Evolutionary conservation across 805 yeast genomes (phyloP), one percentile per base, ranked within the genome.

Genomic region (Cyberlindnera subsufficiens): DNA sequence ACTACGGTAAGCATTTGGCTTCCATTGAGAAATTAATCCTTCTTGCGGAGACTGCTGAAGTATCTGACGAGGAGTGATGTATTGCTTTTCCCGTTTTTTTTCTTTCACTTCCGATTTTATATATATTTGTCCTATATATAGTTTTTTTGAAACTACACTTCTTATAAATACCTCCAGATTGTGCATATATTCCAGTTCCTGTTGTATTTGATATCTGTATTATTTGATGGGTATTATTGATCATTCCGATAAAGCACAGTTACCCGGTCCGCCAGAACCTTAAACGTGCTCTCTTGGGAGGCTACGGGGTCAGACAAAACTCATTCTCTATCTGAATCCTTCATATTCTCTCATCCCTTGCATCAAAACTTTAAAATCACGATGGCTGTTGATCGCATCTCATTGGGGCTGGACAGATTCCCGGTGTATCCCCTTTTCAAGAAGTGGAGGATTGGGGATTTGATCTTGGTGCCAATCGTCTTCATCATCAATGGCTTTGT

Each of bases 1-100:
- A 75, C 40, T 82, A 79, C 56, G 95, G 95, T 17, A 87, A 87
- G 66, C 95, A 87, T 57, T 68, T 86, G 50, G 90, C 89, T 4
- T 80, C 88, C 20, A 87, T 86, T 50, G 95, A 86, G 59, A 82
- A 84, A 60, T 39, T 58, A 29, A 50, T 58, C 29, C 48, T 51
- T 10, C 38, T 58, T 25, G 54, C 60, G 9, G 61, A 56, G 39
- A 49, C 51, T 25, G 59, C 59, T 11, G 46, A 55, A 6, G 35
- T 52, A 6, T 49, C 52, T 30, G 60, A 54, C 37, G 59, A 55
- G 4, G 53, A 44, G 17, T 22, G n/a, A 18, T 16, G 33, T 25
- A 14, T 33, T 33, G 8, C 19, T 15, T 13, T 9, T 30, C 17
- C 32, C 8, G 10, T 22, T 22, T 22, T 22, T 22, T 22, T 22